Evolutionary conservation across 129 eudicot genomes (phyloP), one percentile per base, ranked within the genome.

Genomic region (Artemisia tridentata): DNA sequence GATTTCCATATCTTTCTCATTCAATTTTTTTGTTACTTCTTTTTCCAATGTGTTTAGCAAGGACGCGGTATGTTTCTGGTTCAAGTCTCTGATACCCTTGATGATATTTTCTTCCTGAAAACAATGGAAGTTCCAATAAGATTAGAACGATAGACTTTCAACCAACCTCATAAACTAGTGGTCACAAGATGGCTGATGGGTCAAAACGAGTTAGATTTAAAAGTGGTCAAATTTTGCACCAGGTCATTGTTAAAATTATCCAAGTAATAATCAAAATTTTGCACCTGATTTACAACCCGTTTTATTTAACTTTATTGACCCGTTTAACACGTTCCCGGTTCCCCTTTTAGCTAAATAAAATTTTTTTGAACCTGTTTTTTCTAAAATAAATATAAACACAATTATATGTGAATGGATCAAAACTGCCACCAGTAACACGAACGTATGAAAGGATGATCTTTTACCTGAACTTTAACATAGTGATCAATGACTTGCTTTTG

Each of bases 81-180:
- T 82, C 66, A 89, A 47, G 45, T 84, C 92, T 43, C 89, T 69
- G 27, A 84, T 75, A n/a, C 96, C 96, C 68, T 84, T 86, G 77
- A 57, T 14, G 48, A 86, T 47, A 38, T 73, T 77, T 71, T 79
- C 80, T 81, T 81, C 92, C 92, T 86, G 68, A 27, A 75, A 50
- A 29, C 21, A 55, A 46, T 12, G 48, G 48, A 21, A 15, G 49
- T 46, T 20, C 2, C 11, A 3, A 8, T 21, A 13, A 3, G 21
- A 21, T 8, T 67, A 45, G 59, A 58, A 17, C 16, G 0, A 13
- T 21, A 7, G 45, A 7, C 10, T 38, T 38, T 38, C 45, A 38
- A 38, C 45, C 10, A 38, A 38, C 11, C 11, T 38, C 45, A 38
- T 38, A 2, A 38, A 38, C 45, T 54, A 4, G 41, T 4, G 48